Base-by-base conservation (phyloP, 2,329 filamentous ascomycete genomes). In the Aschersonia sp. region DNA sequence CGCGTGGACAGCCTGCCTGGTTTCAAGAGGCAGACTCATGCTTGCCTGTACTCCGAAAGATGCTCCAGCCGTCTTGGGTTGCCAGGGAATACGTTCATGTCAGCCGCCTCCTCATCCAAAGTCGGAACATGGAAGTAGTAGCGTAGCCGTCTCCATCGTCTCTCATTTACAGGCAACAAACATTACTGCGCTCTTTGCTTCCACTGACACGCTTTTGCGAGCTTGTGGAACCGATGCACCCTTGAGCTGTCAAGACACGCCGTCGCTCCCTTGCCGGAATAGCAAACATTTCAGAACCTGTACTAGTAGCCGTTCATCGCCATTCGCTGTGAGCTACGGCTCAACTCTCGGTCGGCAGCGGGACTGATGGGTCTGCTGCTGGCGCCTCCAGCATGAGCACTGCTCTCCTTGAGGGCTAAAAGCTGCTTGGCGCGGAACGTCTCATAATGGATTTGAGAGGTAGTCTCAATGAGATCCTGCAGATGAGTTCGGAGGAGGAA, bases 391-490 rank as follows among this genome's bases (percentile, higher is more conserved):
- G 82, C 85, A 55, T 87, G 85, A 57, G 87, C 87, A 63, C 87
- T 94, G 76, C 85, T 95, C 76, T 98, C 92, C 81, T 97, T 98
- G 65, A 98, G 78, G 50, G 92, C 92, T 63, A 98, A 73, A 60
- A 98, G 76, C 71, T 98, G 92, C 82, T 98, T 98, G 61, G 92
- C 89, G 69, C 92, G 89, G 89, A 98, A 98, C 51, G 88, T 94
- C 77, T 98, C 92, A 76, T 98, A 98, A 78, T 98, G 92, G 69
- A 96, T 98, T 75, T 98, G 92, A 58, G 89, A 96, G 44, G 92
- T 98, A 33, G 92, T 98, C 73, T 98, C 92, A 68, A 98, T 96
- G 57, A 98, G 80, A 63, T 98, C 92, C 76, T 98, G 92, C 49
- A 98, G 80, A 69, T 98, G 92, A 54, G 92, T 97, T 64, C 92